Evolutionary conservation across 2,329 filamentous ascomycete species (phyloP).

Genomic region (Aspergillus quadricinctus): DNA sequence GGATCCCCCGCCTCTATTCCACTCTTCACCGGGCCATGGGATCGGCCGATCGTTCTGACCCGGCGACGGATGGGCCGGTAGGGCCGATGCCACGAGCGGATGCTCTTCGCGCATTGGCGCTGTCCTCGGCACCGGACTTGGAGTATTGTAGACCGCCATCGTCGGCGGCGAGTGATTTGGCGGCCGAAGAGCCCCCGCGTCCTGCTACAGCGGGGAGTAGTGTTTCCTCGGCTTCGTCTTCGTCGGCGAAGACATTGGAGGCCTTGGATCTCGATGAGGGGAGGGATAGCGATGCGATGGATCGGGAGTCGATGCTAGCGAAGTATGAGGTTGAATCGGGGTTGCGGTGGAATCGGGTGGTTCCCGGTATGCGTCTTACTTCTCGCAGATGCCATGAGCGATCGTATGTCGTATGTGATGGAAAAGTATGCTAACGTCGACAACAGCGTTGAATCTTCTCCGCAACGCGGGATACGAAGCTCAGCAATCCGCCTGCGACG

Average conservation of each 20-base stretch:
- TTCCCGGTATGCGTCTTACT: constrained; percentile 23
- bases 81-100: background rate
- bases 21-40: constrained; percentile 7
- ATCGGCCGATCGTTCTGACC: background rate
- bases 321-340: constrained; percentile 30
- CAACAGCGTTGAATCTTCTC: constrained; percentile 32
- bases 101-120: background rate
- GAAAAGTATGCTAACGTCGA: background rate
- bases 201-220: constrained; percentile 12
- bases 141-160: background rate
- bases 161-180: background rate
- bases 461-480: constrained; percentile 34
- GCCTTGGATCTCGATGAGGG: constrained; percentile 13
- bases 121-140: constrained; percentile 1
- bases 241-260: constrained; percentile 19
- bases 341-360: constrained; percentile 32
- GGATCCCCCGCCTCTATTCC: constrained; percentile 21
- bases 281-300: constrained; percentile 8
- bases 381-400: background rate
- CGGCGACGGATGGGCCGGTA: background rate
- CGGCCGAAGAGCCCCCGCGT: constrained; percentile 5
- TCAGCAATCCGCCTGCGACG: constrained; percentile 28
- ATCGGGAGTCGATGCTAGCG: constrained; percentile 1
- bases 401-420: background rate
- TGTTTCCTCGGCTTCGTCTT: background rate